Conservation (phyloP, 2,329 filamentous ascomycete species). For the Sclerotiophoma versabilis region DNA sequence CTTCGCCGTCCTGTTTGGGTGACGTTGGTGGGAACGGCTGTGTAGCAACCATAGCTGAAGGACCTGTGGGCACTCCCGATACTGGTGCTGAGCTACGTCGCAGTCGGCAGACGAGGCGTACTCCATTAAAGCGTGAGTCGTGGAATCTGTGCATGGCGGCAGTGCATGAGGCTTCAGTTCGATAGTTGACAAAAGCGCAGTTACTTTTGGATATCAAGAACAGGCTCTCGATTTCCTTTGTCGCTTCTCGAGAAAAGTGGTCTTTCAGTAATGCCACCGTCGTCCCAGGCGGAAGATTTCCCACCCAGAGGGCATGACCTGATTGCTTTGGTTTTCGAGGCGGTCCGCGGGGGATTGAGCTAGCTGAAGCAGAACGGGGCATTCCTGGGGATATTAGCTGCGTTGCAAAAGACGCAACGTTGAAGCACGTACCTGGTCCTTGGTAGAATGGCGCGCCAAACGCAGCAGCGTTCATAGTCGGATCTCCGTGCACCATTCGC, state of each 20-base stretch:
- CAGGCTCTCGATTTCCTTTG: constrained; percentile 79
- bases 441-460: constrained; percentile 21
- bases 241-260: constrained; percentile 82
- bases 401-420: neutral
- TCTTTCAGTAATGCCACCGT: constrained; percentile 85
- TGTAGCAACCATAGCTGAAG: constrained; percentile 54
- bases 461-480: constrained; percentile 22
- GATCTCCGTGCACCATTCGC: constrained; percentile 27
- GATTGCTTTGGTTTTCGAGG: constrained; percentile 71
- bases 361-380: constrained; percentile 32
- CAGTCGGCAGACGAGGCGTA: constrained; percentile 83
- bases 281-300: constrained; percentile 86
- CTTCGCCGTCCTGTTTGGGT: constrained; percentile 26
- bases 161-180: constrained; percentile 76
- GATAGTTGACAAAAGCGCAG: constrained; percentile 96
- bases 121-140: constrained; percentile 86
- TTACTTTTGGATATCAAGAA: constrained; percentile 98
- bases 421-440: constrained; percentile 1
- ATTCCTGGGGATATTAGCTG: constrained; percentile 22
- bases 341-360: constrained; percentile 63
- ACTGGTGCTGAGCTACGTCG: constrained; percentile 63
- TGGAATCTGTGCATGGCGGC: constrained; percentile 84
- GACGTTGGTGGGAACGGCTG: constrained; percentile 39
- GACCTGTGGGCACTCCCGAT: constrained; percentile 62
- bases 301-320: constrained; percentile 94